phyloP scores from a whole-genome alignment of 352 stramenopile genomes.

The Globisporangium carolinianum region DNA sequence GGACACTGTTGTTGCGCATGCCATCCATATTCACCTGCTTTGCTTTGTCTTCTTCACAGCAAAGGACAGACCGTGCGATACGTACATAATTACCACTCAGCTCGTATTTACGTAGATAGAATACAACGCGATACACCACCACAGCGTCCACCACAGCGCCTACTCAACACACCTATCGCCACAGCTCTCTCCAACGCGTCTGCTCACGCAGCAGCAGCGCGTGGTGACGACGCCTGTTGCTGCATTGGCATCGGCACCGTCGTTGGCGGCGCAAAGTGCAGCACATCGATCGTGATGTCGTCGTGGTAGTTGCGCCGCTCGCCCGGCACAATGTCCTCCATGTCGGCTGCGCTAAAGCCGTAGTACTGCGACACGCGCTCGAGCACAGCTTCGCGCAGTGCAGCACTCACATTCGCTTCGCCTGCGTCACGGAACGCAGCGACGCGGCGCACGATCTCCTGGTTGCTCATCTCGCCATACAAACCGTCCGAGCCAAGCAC shows the following conservation, averaged over 20 bases:
- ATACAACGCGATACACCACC: background rate
- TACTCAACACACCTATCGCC: background rate
- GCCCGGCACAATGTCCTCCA: conserved; percentile 47
- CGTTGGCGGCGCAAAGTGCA: conserved; percentile 43
- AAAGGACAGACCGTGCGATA: too few species aligned
- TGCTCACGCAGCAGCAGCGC: conserved; percentile 13
- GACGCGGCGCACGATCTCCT: conserved; percentile 53
- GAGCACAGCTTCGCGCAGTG: conserved; percentile 37
- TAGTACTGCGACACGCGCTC: conserved; percentile 53
- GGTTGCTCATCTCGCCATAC: conserved; percentile 54
- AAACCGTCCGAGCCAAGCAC: conserved; percentile 58
- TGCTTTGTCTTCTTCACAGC: too few species aligned
- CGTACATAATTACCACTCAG: too few species aligned
- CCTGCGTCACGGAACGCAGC: conserved; percentile 36
- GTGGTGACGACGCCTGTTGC: background rate
- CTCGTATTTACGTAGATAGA: too few species aligned
- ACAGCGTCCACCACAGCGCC: background rate
- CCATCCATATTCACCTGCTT: too few species aligned
- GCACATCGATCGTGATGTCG: conserved; percentile 66
- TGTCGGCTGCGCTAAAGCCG: conserved; percentile 31
- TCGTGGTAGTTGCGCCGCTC: conserved; percentile 64
- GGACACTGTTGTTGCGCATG: too few species aligned
- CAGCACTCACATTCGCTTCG: conserved; percentile 45
- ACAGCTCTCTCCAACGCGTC: too few species aligned
- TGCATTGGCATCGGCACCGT: background rate